Conservation (phyloP, 2,329 filamentous ascomycete genomes). For the Coniosporium tulheliwenetii region DNA sequence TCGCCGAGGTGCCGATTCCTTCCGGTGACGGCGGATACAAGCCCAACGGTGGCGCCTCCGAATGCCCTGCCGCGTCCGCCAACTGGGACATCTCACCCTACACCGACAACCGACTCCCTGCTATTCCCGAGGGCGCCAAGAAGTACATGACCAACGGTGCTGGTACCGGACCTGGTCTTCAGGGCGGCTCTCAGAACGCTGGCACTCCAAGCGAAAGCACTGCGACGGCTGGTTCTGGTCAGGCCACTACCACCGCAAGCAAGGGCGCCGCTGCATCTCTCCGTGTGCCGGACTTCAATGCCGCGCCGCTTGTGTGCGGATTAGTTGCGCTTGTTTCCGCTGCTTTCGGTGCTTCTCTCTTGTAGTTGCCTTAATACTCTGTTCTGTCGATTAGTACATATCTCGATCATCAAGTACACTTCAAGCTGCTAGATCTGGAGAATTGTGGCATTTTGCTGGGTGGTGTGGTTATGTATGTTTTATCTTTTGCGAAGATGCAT, state of each 20-base stretch:
- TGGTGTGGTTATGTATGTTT: too few relatives aligned
- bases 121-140: conserved; percentile 38
- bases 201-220: conserved; percentile 33
- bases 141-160: conserved; percentile 43
- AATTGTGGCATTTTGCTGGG: too few relatives aligned
- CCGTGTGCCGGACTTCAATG: conserved; percentile 26
- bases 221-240: conserved; percentile 34
- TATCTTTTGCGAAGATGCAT: too few relatives aligned
- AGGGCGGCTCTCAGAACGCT: conserved; percentile 40
- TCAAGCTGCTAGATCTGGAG: too few relatives aligned
- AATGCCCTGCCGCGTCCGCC: conserved; percentile 36
- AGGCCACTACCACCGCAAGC: conserved; percentile 22
- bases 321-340: conserved; percentile 35
- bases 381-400: too few relatives aligned
- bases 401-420: too few relatives aligned
- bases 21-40: conserved; percentile 45
- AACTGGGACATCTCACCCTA: conserved; percentile 38
- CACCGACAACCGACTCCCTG: conserved; percentile 33
- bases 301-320: conserved; percentile 35
- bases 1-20: conserved; percentile 34
- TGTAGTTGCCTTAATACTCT: conserved; percentile 12
- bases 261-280: conserved; percentile 29
- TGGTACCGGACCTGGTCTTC: conserved; percentile 39
- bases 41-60: conserved; percentile 31
- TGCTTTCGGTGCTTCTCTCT: conserved; percentile 34